Conservation (phyloP, 345 rosid genomes). For the Eucalyptus paniculata region DNA sequence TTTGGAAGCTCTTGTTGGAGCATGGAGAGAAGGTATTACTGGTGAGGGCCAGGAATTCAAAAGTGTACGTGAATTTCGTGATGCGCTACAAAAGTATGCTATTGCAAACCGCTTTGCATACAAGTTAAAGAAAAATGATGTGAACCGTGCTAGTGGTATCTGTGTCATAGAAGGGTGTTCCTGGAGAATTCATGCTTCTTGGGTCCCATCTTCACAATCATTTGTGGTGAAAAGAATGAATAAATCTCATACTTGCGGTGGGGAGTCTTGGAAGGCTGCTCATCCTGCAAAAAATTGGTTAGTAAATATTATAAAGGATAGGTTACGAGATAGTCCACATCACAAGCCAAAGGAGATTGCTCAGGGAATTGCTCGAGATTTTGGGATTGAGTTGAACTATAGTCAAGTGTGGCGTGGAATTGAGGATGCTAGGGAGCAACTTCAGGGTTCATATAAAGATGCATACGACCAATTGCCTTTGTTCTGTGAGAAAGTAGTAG, state of each 20-base stretch:
- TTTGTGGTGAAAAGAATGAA: conserved; percentile 59
- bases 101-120: conserved; percentile 77
- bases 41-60: conserved; percentile 91
- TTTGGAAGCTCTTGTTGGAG: conserved; percentile 32
- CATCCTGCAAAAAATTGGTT: conserved; percentile 82
- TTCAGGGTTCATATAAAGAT: conserved; percentile 71
- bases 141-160: conserved; percentile 62
- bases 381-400: conserved; percentile 71
- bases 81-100: conserved; percentile 70
- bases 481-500: conserved; percentile 47
- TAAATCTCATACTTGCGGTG: conserved; percentile 56
- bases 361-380: conserved; percentile 45
- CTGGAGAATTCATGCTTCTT: conserved; percentile 69
- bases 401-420: conserved; percentile 81
- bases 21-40: conserved; percentile 72
- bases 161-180: conserved; percentile 61
- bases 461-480: conserved; percentile 59
- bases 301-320: conserved; percentile 68
- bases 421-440: conserved; percentile 76
- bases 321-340: conserved; percentile 61
- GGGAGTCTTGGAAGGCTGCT: conserved; percentile 73
- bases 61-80: conserved; percentile 70
- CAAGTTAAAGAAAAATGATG: conserved; percentile 70
- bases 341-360: conserved; percentile 79
- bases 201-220: conserved; percentile 63